phyloP scores from a whole-genome alignment of 495 filamentous ascomycete species.

The Bombardia bombarda region DNA sequence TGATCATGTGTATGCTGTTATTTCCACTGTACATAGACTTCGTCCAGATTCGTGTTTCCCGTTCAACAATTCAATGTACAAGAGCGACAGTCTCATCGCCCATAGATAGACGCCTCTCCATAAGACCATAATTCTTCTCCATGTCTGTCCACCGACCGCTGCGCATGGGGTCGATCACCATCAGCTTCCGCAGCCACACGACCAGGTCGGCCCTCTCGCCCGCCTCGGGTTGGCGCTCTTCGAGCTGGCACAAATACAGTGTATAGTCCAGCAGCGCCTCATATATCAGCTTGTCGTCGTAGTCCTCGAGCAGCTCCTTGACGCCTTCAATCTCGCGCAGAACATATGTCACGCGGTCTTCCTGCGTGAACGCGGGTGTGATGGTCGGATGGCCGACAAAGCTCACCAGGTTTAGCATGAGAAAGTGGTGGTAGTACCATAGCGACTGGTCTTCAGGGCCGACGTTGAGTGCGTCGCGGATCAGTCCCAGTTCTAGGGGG shows the following conservation, averaged over 20 bases:
- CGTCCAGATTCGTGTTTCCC: not conserved
- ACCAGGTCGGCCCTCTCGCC: conserved; percentile 41
- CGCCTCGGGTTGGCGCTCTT: conserved; percentile 21
- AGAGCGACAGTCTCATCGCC: not conserved
- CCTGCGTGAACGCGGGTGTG: conserved; percentile 49
- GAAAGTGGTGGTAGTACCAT: conserved; percentile 91
- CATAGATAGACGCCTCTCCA: not conserved
- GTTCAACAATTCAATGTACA: not conserved
- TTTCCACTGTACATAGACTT: too few relatives aligned
- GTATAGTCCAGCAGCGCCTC: conserved; percentile 65
- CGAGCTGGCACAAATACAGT: conserved; percentile 37
- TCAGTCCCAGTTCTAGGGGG: conserved; percentile 62
- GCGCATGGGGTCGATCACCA: conserved; percentile 61
- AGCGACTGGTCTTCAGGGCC: conserved; percentile 87
- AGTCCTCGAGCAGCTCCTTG: conserved; percentile 65
- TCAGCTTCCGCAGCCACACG: conserved; percentile 56
- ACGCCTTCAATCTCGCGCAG: conserved; percentile 58
- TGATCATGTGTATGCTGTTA: too few relatives aligned
- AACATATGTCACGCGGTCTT: conserved; percentile 60
- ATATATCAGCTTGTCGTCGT: conserved; percentile 73
- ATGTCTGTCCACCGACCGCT: conserved; percentile 61
- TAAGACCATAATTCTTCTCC: conserved; percentile 30
- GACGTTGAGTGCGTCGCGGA: conserved; percentile 68
- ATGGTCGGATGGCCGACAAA: conserved; percentile 43
- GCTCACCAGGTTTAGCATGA: conserved; percentile 55